Base-by-base conservation (phyloP, 345 rosid genomes). In the Erucastrum elatum region DNA sequence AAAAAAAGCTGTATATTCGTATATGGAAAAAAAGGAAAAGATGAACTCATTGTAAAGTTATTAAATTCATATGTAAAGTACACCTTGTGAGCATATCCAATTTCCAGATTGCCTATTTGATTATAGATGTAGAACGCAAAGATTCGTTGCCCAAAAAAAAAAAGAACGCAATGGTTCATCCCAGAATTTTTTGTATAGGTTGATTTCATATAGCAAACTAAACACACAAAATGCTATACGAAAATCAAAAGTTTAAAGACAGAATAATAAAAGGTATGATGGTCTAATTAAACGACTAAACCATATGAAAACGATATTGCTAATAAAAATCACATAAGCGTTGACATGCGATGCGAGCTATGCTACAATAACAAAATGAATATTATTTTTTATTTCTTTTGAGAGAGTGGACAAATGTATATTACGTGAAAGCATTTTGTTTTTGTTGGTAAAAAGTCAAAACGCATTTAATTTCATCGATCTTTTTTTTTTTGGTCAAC, bases 281-380 rank as follows among this genome's bases (percentile, higher is more conserved):
- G 49, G 25, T 37, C 66, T 15, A 64, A 16, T 9, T 9, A 35
- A 35, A 35, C 46, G 10, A 15, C 7, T 15, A 65, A 29, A 67
- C 59, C 72, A 58, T 12, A 56, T 37, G 78, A 56, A 39, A 67
- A 58, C 60, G 46, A 61, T 41, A 59, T 6, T 59, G 68, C 16
- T 59, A 17, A 44, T 30, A 76, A 68, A 55, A 56, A 41, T 56
- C 7, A 75, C 25, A 53, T 11, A 10, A 58, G 66, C 74, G 62
- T 68, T 60, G 68, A 68, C 69, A 61, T 68, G 35, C 62, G 61
- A 58, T 76, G 35, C 56, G 35, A 58, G 68, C 58, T 26, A 15
- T n/a, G 4, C 4, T 60, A 68, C 8, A 1, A 30, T 11, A 68
- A 30, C 30, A 25, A 60, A 11, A 21, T 39, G 60, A 21, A 21